These are phyloP conservation scores for Mastigamoeba balamuthi DNA, from an alignment of 78 protist genomes.

Conservation along the genomic window DNA sequence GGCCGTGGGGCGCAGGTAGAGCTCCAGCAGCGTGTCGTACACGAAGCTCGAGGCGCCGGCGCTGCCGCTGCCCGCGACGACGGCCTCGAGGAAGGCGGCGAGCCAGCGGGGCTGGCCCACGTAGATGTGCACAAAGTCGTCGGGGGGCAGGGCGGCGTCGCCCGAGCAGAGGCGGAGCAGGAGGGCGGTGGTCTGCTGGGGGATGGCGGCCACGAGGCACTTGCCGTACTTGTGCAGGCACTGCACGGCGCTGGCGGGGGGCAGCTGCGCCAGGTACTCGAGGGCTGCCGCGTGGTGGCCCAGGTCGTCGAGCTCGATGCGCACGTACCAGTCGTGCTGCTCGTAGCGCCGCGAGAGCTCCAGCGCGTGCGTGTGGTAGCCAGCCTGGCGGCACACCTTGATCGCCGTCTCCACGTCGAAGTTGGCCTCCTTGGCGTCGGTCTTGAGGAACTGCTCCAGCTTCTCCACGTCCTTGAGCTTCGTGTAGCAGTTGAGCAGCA, in stretches of 20 bases:
- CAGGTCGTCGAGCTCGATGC: conserved; percentile 69
- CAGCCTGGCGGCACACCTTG: conserved; percentile 76
- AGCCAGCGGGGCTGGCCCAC: conserved; percentile 58
- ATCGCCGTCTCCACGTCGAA: conserved; percentile 88
- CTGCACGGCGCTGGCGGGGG: conserved; percentile 37
- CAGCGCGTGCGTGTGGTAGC: conserved; percentile 73
- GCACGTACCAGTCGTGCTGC: conserved; percentile 70
- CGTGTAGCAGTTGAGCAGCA: conserved; percentile 89
- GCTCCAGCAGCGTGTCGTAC: conserved; percentile 74
- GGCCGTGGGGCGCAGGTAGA: conserved; percentile 48
- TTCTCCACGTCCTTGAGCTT: conserved; percentile 74
- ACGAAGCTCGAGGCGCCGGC: conserved; percentile 13
- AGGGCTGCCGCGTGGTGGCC: conserved; percentile 51
- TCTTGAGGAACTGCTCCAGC: conserved; percentile 74
- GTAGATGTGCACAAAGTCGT: conserved; percentile 66
- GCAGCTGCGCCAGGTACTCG: conserved; percentile 43
- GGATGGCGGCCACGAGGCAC: conserved; percentile 33
- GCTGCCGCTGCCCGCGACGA: conserved; percentile 6
- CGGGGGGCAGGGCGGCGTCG: conserved; percentile 43
- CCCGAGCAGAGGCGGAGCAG: conserved; percentile 66
- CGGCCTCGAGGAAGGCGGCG: conserved; percentile 56
- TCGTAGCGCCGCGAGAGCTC: conserved; percentile 38
- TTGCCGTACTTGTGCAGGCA: conserved; percentile 68
- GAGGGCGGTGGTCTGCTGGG: conserved; percentile 55
- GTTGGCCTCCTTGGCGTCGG: conserved; percentile 24